phyloP scores from a whole-genome alignment of 2,329 filamentous ascomycete species.

The Blastomyces gilchristii region DNA sequence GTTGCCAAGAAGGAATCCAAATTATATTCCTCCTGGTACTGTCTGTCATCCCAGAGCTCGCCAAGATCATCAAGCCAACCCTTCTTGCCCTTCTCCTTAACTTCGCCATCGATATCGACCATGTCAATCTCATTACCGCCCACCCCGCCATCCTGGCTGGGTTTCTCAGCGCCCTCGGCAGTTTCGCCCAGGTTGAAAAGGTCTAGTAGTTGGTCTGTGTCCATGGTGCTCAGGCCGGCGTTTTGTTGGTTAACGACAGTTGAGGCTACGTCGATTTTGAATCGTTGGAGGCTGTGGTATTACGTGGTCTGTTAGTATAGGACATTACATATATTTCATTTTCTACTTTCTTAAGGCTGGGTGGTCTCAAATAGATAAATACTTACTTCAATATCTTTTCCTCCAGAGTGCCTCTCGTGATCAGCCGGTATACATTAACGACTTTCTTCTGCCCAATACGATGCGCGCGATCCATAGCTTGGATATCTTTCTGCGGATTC shows the following conservation, averaged over 20 bases:
- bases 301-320: slow-evolving; percentile 6
- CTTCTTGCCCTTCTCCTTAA: slow-evolving; percentile 92
- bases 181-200: slow-evolving; percentile 84
- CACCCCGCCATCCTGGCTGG: slow-evolving; percentile 54
- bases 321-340: neutral
- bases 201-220: slow-evolving; percentile 95
- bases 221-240: slow-evolving; percentile 87
- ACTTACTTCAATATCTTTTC: slow-evolving; percentile 86
- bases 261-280: slow-evolving; percentile 97
- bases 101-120: slow-evolving; percentile 86
- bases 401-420: slow-evolving; percentile 89
- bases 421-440: slow-evolving; percentile 94
- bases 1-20: slow-evolving; percentile 89
- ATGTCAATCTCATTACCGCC: slow-evolving; percentile 56
- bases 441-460: slow-evolving; percentile 99
- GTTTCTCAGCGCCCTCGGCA: slow-evolving; percentile 45
- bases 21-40: slow-evolving; percentile 98
- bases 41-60: slow-evolving; percentile 92
- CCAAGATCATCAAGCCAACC: slow-evolving; percentile 89
- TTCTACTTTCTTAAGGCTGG: slow-evolving; percentile 10
- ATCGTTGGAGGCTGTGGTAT: slow-evolving; percentile 68
- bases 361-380: slow-evolving; percentile 6
- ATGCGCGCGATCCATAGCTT: slow-evolving; percentile 97
- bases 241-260: slow-evolving; percentile 99
- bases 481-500: slow-evolving; percentile 97